Evolutionary conservation across 75 land plant genomes (phyloP).

Genomic region (Cunninghamia lanceolata): DNA sequence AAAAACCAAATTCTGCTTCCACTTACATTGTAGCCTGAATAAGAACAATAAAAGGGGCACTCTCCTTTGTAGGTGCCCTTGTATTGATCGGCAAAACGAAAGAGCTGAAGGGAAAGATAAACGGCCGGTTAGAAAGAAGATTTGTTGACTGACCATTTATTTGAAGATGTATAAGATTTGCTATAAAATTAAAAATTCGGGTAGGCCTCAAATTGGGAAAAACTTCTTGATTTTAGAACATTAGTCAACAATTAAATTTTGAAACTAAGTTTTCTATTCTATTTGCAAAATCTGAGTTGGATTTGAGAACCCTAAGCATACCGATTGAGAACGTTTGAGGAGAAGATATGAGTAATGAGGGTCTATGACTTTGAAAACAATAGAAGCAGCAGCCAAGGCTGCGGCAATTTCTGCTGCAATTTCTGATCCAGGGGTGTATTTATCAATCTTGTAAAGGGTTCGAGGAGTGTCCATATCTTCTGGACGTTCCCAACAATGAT

Average conservation of each 20-base stretch:
- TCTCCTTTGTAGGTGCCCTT: conserved; percentile 71
- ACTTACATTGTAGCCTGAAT: conserved; percentile 75
- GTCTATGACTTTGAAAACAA: conserved; percentile 53
- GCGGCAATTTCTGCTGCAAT: conserved; percentile 86
- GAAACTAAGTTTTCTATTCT: too few relatives aligned
- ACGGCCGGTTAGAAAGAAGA: too few relatives aligned
- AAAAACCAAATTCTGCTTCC: conserved; percentile 23
- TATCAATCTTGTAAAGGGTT: conserved; percentile 48
- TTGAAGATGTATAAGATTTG: too few relatives aligned
- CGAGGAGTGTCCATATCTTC: conserved; percentile 81
- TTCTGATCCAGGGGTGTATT: conserved; percentile 64
- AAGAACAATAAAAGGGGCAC: conserved; percentile 94
- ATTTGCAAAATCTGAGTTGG: too few relatives aligned
- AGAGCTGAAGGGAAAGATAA: conserved; percentile 39
- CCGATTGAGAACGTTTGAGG: conserved; percentile 62
- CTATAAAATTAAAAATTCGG: too few relatives aligned
- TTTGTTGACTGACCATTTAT: too few relatives aligned
- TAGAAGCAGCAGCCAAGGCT: conserved; percentile 80
- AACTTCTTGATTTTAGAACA: neutral
- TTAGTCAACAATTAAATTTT: too few relatives aligned
- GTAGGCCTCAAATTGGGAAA: too few relatives aligned
- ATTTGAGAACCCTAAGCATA: too few relatives aligned
- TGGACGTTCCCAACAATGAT: conserved; percentile 77
- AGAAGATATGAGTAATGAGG: conserved; percentile 48
- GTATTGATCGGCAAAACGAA: conserved; percentile 52